Evolutionary conservation across 2,329 filamentous ascomycete genomes (phyloP).

Genomic region (Verticillium klebahnii): DNA sequence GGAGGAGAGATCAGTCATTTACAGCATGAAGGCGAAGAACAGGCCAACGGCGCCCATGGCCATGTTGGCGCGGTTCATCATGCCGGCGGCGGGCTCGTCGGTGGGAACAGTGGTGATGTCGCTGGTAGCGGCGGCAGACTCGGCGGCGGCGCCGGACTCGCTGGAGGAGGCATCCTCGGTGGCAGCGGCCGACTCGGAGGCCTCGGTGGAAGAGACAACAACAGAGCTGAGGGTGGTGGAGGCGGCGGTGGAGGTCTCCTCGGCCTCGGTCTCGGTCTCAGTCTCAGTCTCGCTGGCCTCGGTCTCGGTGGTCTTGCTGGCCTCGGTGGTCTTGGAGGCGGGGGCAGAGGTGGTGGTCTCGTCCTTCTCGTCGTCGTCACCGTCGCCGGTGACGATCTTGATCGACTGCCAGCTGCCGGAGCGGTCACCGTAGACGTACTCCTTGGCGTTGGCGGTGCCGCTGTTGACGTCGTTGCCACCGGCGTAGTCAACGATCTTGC

Average conservation of each 20-base stretch:
- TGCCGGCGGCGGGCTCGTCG: slow-evolving; percentile 9
- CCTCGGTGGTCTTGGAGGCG: slow-evolving; percentile 11
- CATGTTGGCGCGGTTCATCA: slow-evolving; percentile 13
- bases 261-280: slow-evolving; percentile 4
- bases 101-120: background rate
- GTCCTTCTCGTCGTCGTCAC: slow-evolving; percentile 8
- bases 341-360: slow-evolving; percentile 10
- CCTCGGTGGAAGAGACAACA: background rate
- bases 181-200: slow-evolving; percentile 2
- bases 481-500: slow-evolving; percentile 50
- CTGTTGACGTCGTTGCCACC: slow-evolving; percentile 35
- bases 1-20: slow-evolving; percentile 1
- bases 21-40: slow-evolving; percentile 13
- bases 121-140: slow-evolving; percentile 1
- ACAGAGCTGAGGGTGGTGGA: background rate
- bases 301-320: slow-evolving; percentile 8
- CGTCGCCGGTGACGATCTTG: slow-evolving; percentile 40
- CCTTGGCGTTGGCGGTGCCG: slow-evolving; percentile 31
- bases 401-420: slow-evolving; percentile 40
- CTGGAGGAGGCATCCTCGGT: background rate
- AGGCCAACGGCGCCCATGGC: slow-evolving; percentile 12
- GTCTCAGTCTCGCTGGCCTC: slow-evolving; percentile 2
- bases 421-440: slow-evolving; percentile 48
- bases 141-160: slow-evolving; percentile 1
- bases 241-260: slow-evolving; percentile 2